Evolutionary conservation across 1,284 basidiomycete genomes (phyloP).

Genomic region (Microbotryomycetes sp.): DNA sequence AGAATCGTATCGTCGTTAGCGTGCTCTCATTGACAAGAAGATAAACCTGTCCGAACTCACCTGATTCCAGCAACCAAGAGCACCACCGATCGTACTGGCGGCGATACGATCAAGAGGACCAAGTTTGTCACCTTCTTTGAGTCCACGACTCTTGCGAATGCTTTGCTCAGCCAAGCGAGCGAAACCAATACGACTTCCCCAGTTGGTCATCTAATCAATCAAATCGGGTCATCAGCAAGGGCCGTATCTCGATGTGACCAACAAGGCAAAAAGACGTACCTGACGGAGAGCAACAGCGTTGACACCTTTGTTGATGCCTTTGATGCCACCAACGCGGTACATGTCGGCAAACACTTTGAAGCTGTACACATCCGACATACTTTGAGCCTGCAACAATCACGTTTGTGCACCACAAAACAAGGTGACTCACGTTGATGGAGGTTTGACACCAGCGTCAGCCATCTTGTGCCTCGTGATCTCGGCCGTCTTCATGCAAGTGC

Average conservation of each 20-base stretch:
- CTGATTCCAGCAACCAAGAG: slow-evolving; percentile 98
- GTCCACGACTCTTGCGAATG: slow-evolving; percentile 72
- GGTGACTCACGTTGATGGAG: slow-evolving; percentile 65
- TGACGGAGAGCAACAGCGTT: slow-evolving; percentile 74
- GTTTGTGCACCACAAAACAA: neutral
- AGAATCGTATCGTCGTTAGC: neutral
- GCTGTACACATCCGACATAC: slow-evolving; percentile 2
- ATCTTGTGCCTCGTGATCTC: slow-evolving; percentile 98
- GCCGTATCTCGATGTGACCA: neutral
- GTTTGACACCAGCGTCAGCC: slow-evolving; percentile 77
- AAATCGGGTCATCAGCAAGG: slow-evolving; percentile 58
- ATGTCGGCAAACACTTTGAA: slow-evolving; percentile 90
- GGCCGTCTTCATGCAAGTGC: slow-evolving; percentile 48
- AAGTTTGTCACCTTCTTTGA: slow-evolving; percentile 63
- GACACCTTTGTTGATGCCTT: slow-evolving; percentile 98
- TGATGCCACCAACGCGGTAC: slow-evolving; percentile 84
- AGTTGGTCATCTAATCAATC: slow-evolving; percentile 75
- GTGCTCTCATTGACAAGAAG: neutral
- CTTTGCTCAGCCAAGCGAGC: slow-evolving; percentile 81
- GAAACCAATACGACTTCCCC: slow-evolving; percentile 93
- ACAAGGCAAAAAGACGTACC: neutral
- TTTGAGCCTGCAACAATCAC: neutral
- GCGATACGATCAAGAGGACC: slow-evolving; percentile 78
- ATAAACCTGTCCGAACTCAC: neutral
- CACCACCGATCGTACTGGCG: slow-evolving; percentile 87